Evolutionary conservation across 148 eudicot species (phyloP), one percentile per base, ranked within the genome.

Genomic region (Euryodendron excelsum): DNA sequence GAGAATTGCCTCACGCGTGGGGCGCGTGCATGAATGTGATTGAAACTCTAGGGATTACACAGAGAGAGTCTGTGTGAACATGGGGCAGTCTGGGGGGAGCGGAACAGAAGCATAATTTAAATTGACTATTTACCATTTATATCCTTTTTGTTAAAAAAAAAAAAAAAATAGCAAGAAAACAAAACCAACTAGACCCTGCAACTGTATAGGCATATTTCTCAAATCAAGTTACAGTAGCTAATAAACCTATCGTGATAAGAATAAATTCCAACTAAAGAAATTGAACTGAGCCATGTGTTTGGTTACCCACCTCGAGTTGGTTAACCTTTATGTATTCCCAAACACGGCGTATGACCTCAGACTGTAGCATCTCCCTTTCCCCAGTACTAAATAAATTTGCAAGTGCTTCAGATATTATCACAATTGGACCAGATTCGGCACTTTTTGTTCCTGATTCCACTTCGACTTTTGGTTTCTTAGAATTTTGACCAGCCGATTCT

Each of bases 251-350:
- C 25, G 27, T 27, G 4, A 47, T 13, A 27, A 48, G 58, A 48
- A 21, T 15, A 31, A 86, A 28, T 28, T 61, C 47, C 12, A 61
- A 37, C 47, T 1, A 11, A 36, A 37, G 9, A 62, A 47, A 66
- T 82, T 71, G 73, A 25, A 56, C 18, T 37, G 88, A 72, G 39
- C 82, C 70, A 80, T 47, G n/a, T 6, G 56, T 30, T 20, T 18
- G 11, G 47, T 70, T 63, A 77, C 87, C 56, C 20, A 91, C 90
- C 96, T 88, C 93, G 73, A 91, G 89, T 62, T 84, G 77, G 85
- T 88, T 85, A 80, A 60, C 86, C 81, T 88, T 89, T 75, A 88
- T 75, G 69, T 91, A 91, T 56, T 86, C 91, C 87, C 86, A 82
- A 34, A 90, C 82, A 71, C 72, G 86, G 47, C 88, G 78, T 56